Evolutionary conservation across 1,139 yeast genomes (phyloP), one percentile per base, ranked within the genome.

Genomic region (Yarrowia galli): DNA sequence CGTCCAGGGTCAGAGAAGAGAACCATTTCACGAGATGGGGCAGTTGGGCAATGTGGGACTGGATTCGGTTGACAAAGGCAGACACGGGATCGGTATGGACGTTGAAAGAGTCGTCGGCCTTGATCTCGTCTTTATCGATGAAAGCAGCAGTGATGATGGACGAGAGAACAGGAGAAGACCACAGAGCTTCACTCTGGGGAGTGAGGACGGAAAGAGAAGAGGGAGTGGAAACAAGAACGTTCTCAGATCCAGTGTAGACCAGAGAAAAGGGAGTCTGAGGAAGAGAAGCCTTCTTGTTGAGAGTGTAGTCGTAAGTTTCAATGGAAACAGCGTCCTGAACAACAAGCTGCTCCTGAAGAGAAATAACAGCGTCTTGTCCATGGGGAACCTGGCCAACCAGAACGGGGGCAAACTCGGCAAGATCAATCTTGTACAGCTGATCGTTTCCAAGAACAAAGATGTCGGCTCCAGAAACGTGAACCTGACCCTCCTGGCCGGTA

Each of bases 401-500:
- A 16, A 61, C 66, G 12, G 66, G 56, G 15, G 36, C 56, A 48
- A 61, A 61, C 46, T 46, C 56, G 13, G 66, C 36, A 13, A 61
- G 66, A 36, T 61, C 66, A 36, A 61, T 61, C 46, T 61, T 61
- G 56, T 61, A 61, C 36, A 61, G 45, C 36, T 46, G 46, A 20
- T 61, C 56, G 36, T 61, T 46, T 25, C 66, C 66, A n/a, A 61
- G 66, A 2, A 61, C 56, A 23, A 25, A 48, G 36, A 61, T 61
- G 16, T 46, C 54, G 2, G 56, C 46, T 1, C 64, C 64, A 18
- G 20, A 13, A 22, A 58, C 51, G n/a, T 61, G 66, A 9, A 61
- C 56, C 56, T 61, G 66, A 15, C 66, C 66, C 46, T 61, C 66
- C 45, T 61, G 43, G 23, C 54, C 66, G 15, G 2, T 10, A 3